These are phyloP conservation scores for Hyparrhenia diplandra DNA, from an alignment of 176 grass and related monocot genomes.

Conservation along the genomic window DNA sequence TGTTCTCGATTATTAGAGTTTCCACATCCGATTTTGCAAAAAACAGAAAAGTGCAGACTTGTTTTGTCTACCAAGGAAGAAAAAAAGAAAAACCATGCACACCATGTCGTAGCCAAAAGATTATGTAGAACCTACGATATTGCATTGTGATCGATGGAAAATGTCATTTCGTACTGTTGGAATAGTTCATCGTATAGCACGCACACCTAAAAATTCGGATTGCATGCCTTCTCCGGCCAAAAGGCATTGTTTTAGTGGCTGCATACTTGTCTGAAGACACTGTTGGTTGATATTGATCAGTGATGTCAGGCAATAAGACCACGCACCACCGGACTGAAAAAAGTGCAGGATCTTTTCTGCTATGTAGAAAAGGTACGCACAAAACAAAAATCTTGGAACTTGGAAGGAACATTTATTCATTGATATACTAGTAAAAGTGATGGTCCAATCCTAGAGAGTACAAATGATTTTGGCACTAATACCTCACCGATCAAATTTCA, in stretches of 20 bases:
- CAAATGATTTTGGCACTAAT: not conserved
- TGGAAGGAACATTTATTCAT: not conserved
- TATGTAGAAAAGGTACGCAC: not conserved
- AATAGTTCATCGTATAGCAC: not conserved
- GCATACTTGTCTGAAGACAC: not conserved
- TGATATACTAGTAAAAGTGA: not conserved
- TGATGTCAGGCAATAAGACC: not conserved
- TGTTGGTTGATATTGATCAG: not conserved
- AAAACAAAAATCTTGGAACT: not conserved
- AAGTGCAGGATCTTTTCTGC: not conserved
- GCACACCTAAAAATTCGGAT: not conserved
- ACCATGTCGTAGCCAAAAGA: not conserved
- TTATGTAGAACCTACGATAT: not conserved
- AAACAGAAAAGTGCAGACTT: not conserved
- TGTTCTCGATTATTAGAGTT: not conserved
- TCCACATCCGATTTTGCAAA: not conserved
- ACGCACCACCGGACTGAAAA: not conserved
- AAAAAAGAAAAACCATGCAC: not conserved
- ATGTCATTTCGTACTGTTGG: not conserved
- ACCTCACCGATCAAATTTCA: not conserved
- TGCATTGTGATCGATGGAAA: not conserved
- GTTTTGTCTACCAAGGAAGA: not conserved
- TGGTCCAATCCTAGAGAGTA: conserved; percentile 14
- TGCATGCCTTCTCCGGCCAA: not conserved
- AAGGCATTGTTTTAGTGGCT: not conserved